phyloP scores from a whole-genome alignment of 768 basidiomycete species.

The Boletus rubescentipes region DNA sequence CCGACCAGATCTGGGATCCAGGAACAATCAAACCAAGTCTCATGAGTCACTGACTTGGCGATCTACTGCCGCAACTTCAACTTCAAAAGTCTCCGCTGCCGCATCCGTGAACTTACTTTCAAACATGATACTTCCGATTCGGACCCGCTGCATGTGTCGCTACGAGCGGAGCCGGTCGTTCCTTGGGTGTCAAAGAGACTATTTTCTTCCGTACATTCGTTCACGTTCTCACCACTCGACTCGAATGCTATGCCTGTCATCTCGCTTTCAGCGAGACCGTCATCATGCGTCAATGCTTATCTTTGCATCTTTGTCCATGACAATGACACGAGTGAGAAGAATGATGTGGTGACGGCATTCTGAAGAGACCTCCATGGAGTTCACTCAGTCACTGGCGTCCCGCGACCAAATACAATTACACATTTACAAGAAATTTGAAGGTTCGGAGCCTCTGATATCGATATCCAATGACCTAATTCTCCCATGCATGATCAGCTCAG shows the following conservation, averaged over 20 bases:
- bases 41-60: neutral
- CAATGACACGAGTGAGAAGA: too few species aligned
- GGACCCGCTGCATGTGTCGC: slow-evolving; percentile 3
- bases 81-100: slow-evolving; percentile 1
- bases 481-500: slow-evolving; percentile 71
- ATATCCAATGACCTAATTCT: slow-evolving; percentile 56
- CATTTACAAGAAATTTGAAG: slow-evolving; percentile 34
- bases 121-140: slow-evolving; percentile 8
- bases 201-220: too few species aligned
- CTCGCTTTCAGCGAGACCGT: too few species aligned
- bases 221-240: neutral
- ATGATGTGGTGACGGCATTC: too few species aligned
- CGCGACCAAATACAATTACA: neutral
- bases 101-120: neutral
- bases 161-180: neutral
- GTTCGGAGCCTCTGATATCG: slow-evolving; percentile 49
- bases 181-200: too few species aligned
- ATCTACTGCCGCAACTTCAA: slow-evolving; percentile 18
- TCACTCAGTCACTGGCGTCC: too few species aligned
- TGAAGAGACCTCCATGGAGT: too few species aligned
- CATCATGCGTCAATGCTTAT: too few species aligned
- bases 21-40: slow-evolving; percentile 3
- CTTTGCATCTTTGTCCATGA: too few species aligned
- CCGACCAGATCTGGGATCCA: slow-evolving; percentile 13
- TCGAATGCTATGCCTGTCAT: neutral